Conservation (phyloP, 352 stramenopile genomes). For the Pythium plurisporium region DNA sequence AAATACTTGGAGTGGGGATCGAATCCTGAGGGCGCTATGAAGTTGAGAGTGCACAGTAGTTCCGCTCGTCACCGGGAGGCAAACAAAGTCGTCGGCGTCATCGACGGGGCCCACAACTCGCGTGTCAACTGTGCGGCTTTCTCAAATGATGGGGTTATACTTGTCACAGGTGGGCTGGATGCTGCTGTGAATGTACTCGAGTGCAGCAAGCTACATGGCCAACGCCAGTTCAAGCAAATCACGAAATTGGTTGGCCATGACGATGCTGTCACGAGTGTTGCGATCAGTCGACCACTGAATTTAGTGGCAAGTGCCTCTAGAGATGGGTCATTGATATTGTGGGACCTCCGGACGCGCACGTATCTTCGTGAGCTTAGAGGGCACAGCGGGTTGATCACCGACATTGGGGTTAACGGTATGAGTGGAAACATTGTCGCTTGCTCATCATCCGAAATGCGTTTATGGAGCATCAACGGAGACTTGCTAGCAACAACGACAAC, state of each 20-base stretch:
- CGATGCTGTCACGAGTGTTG: constrained; percentile 51
- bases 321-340: constrained; percentile 58
- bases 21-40: constrained; percentile 46
- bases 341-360: constrained; percentile 56
- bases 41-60: constrained; percentile 52
- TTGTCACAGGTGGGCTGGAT: constrained; percentile 66
- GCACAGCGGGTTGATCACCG: constrained; percentile 37
- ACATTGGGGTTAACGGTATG: constrained; percentile 64
- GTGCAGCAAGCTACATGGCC: constrained; percentile 50
- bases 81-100: constrained; percentile 59
- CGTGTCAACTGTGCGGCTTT: constrained; percentile 51
- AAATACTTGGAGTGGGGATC: constrained; percentile 72
- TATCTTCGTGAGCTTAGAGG: constrained; percentile 61
- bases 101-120: constrained; percentile 61
- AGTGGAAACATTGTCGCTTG: constrained; percentile 61
- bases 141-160: constrained; percentile 48
- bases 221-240: constrained; percentile 63
- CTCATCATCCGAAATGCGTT: constrained; percentile 42
- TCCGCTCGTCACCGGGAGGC: constrained; percentile 49
- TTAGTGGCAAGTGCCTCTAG: constrained; percentile 56
- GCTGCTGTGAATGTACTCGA: constrained; percentile 71
- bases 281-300: constrained; percentile 74
- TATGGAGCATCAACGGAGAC: constrained; percentile 82
- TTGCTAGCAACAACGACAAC: constrained; percentile 49
- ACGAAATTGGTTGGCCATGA: constrained; percentile 66